Conservation (phyloP, 1,139 yeast species). For the Pichia sp. region DNA sequence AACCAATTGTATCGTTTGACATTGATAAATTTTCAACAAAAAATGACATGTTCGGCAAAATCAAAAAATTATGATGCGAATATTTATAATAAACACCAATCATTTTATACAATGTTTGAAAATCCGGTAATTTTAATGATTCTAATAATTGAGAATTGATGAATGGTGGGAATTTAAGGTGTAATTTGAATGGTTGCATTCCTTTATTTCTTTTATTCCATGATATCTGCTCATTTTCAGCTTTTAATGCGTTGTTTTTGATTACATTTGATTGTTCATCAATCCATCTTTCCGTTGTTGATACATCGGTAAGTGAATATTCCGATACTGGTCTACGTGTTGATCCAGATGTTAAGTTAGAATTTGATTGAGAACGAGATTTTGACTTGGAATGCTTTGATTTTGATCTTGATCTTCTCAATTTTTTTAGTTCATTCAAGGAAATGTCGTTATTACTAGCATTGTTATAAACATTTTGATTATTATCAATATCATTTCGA, state of each 20-base stretch:
- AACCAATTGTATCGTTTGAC: slow-evolving; percentile 35
- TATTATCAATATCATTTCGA: not conserved
- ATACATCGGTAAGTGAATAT: slow-evolving; percentile 5
- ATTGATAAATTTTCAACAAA: slow-evolving; percentile 34
- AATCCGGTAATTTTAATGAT: slow-evolving; percentile 39
- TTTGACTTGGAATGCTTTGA: not conserved
- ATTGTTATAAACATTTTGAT: not conserved
- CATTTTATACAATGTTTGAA: slow-evolving; percentile 34
- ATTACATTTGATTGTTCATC: slow-evolving; percentile 15
- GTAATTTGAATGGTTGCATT: slow-evolving; percentile 4
- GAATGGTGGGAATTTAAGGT: slow-evolving; percentile 8
- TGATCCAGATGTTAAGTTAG: not conserved
- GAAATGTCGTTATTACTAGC: not conserved
- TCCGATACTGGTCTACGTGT: not conserved
- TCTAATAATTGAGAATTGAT: slow-evolving; percentile 28
- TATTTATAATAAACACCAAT: slow-evolving; percentile 45
- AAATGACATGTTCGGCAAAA: slow-evolving; percentile 38
- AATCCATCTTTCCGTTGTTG: slow-evolving; percentile 24
- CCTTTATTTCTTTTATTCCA: not conserved
- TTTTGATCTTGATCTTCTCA: too few species aligned
- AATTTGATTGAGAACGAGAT: not conserved
- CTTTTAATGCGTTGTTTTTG: slow-evolving; percentile 7
- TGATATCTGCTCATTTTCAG: not conserved
- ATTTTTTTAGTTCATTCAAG: too few species aligned
- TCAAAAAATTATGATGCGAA: slow-evolving; percentile 40